These are phyloP conservation scores for Prosopis cineraria DNA, from an alignment of 306 rosid species.

Conservation along the genomic window DNA sequence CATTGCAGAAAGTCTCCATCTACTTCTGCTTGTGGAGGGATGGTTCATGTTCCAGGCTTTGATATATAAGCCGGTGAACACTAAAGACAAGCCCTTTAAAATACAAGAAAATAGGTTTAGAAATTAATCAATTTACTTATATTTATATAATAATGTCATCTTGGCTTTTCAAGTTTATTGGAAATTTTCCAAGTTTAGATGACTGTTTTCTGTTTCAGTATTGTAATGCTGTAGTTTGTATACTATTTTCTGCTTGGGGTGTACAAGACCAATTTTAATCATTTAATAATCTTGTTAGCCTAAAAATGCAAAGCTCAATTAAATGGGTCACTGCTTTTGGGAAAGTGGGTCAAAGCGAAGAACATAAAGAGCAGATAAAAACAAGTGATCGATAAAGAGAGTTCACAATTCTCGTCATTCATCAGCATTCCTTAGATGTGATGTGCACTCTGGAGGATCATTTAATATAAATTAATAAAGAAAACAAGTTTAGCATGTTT, in stretches of 20 bases:
- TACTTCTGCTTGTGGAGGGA: too few relatives aligned
- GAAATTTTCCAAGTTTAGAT: neutral
- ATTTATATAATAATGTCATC: too few relatives aligned
- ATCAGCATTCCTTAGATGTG: too few relatives aligned
- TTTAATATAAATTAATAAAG: too few relatives aligned
- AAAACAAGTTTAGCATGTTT: too few relatives aligned
- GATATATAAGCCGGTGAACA: too few relatives aligned
- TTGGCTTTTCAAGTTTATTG: neutral
- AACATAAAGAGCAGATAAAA: neutral
- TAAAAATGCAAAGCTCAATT: neutral
- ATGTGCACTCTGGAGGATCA: too few relatives aligned
- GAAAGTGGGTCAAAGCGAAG: slow-evolving; percentile 48
- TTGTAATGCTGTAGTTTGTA: neutral
- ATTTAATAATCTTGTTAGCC: neutral
- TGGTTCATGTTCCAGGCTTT: too few relatives aligned
- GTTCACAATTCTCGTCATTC: neutral
- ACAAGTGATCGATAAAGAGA: slow-evolving; percentile 13
- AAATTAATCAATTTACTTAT: too few relatives aligned
- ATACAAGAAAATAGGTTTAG: neutral
- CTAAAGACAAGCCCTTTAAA: neutral
- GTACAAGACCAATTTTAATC: neutral
- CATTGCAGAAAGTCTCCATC: too few relatives aligned
- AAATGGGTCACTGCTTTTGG: slow-evolving; percentile 34
- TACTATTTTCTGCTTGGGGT: neutral
- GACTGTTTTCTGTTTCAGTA: neutral